Base-by-base conservation (phyloP, 352 stramenopile genomes). In the Pythium sukuiense region DNA sequence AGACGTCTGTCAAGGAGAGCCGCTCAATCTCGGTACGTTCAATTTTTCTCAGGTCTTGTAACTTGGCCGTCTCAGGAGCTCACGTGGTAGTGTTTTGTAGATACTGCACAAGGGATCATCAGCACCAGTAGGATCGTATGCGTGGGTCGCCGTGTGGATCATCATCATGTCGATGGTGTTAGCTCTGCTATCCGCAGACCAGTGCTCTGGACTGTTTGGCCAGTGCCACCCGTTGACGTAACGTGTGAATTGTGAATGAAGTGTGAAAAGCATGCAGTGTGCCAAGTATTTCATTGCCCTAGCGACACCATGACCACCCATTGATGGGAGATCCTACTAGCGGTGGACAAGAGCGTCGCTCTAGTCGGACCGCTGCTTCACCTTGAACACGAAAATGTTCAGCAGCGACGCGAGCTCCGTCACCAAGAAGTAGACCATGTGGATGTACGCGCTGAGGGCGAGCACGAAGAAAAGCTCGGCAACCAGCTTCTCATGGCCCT, bases 351-450 rank as follows among this genome's bases (percentile, higher is more conserved):
- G 20, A 9, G 18, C 20, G 4, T 33, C 46, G 29, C 18, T 61
- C 29, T 67, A 67, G 14, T 46, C 60, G 54, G 70, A 82, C 53
- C 50, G 59, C 35, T 93, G 65, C 76, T 93, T 92, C 59, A 90
- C 85, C 69, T 81, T 90, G 73, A 95, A 95, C 59, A 95, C 87
- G 59, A 76, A 79, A 63, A 93, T 95, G 56, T 76, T 77, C 26
- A 95, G 81, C 33, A 95, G 80, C 46, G 80, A 80, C 33, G 83
- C 80, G 43, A 95, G 76, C 61, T 95, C 87, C 35, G 70, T 84
- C 27, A 89, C 76, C 39, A 95, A 62, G 59, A 86, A 92, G 70
- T 89, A 95, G 45, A 95, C 83, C 87, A 95, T 95, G 75, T 95
- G 87, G 24, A 76, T 46, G 68, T 95, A 95, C 6, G 82, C 75